phyloP scores from a whole-genome alignment of 129 eudicot genomes.

The Centaurea solstitialis region DNA sequence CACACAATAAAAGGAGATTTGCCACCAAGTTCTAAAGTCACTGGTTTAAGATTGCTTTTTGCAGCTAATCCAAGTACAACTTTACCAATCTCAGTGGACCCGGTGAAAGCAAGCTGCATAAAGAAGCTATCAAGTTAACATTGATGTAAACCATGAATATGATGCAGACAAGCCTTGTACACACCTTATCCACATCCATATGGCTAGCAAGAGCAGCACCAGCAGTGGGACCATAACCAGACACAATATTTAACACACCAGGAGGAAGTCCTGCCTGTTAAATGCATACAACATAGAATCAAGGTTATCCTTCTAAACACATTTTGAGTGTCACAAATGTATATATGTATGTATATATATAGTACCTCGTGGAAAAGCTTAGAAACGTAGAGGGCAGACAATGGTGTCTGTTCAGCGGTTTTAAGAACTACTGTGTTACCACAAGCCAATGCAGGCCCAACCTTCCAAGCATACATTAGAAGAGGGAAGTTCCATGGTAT shows the following conservation, averaged over 20 bases:
- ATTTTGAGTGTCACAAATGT: background rate
- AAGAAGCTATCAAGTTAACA: background rate
- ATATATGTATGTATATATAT: too few relatives aligned
- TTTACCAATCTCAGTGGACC: constrained; percentile 67
- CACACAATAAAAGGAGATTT: constrained; percentile 62
- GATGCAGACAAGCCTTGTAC: background rate
- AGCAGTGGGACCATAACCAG: constrained; percentile 80
- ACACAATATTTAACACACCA: constrained; percentile 70
- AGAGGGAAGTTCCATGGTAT: constrained; percentile 91
- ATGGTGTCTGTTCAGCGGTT: constrained; percentile 82
- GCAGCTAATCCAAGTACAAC: constrained; percentile 73
- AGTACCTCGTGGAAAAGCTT: constrained; percentile 73
- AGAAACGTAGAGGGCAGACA: constrained; percentile 69
- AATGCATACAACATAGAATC: background rate
- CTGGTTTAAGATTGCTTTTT: constrained; percentile 79
- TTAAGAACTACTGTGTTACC: constrained; percentile 81
- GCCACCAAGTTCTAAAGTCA: constrained; percentile 73
- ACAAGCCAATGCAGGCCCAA: constrained; percentile 82
- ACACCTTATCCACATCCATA: constrained; percentile 90
- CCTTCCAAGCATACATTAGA: constrained; percentile 77
- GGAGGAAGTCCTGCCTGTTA: constrained; percentile 87
- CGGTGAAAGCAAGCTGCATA: constrained; percentile 80
- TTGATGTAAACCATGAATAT: background rate
- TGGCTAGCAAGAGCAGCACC: constrained; percentile 93
- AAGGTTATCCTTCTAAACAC: background rate